Evolutionary conservation across 1,284 basidiomycete species (phyloP).

Genomic region (Cutaneotrichosporon dermatis): DNA sequence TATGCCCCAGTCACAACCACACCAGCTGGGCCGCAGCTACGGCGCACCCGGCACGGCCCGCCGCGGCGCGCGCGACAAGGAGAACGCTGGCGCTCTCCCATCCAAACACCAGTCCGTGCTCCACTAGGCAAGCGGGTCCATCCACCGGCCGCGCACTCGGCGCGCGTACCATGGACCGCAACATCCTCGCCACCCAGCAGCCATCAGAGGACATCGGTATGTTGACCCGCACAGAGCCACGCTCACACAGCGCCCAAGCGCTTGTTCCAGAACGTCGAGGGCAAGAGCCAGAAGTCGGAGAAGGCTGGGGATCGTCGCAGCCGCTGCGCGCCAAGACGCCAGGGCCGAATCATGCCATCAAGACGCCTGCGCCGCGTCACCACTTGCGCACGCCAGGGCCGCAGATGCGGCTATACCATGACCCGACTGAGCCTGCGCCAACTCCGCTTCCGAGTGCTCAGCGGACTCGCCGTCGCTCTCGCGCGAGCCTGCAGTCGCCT

Average conservation of each 20-base stretch:
- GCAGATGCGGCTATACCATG: background rate
- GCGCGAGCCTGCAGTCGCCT: constrained; percentile 4
- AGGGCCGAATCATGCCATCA: background rate
- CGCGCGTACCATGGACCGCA: constrained; percentile 17
- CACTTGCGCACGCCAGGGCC: constrained; percentile 16
- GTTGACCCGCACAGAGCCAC: background rate
- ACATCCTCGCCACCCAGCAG: constrained; percentile 9
- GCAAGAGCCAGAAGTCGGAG: constrained; percentile 1
- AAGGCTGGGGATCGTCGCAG: background rate
- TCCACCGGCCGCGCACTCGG: constrained; percentile 15
- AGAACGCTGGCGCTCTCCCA: constrained; percentile 18
- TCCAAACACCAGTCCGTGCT: constrained; percentile 14
- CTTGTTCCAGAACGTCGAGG: constrained; percentile 12
- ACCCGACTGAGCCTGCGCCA: constrained; percentile 18
- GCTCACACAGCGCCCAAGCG: constrained; percentile 18
- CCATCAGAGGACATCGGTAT: constrained; percentile 18
- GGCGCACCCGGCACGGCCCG: constrained; percentile 13
- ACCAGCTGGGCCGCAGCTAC: constrained; percentile 8
- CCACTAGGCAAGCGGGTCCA: constrained; percentile 14
- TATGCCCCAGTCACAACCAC: constrained; percentile 10
- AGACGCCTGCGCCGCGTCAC: constrained; percentile 10
- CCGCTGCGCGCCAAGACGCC: background rate
- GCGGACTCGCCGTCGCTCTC: constrained; percentile 25
- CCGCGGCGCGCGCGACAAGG: constrained; percentile 15
- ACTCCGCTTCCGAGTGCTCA: constrained; percentile 40